phyloP scores from a whole-genome alignment of 1,139 yeast genomes.

The Debaryomyces coudertii region DNA sequence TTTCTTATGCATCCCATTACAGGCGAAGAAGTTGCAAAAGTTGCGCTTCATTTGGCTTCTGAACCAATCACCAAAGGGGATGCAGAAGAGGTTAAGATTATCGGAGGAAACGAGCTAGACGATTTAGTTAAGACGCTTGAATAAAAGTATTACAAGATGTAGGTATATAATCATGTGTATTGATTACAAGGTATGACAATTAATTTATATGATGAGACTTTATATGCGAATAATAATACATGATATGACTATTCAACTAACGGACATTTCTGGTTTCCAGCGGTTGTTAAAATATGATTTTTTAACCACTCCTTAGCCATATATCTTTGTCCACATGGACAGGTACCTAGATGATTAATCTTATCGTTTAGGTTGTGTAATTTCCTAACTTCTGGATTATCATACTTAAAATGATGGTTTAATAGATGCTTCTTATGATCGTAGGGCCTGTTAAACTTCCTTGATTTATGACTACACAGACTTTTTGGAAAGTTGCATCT shows the following conservation, averaged over 20 bases:
- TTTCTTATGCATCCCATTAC: conserved; percentile 40
- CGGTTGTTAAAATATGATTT: conserved; percentile 50
- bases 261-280: conserved; percentile 33
- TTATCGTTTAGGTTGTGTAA: conserved; percentile 59
- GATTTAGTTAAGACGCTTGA: not conserved
- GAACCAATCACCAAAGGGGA: conserved; percentile 13
- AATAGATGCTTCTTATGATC: conserved; percentile 70
- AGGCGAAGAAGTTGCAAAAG: conserved; percentile 54
- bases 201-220: not conserved
- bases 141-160: not conserved
- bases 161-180: not conserved
- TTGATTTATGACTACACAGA: conserved; percentile 62
- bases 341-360: conserved; percentile 54
- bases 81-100: conserved; percentile 1
- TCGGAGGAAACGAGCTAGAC: not conserved
- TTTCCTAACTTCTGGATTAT: conserved; percentile 49
- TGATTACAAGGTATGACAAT: not conserved
- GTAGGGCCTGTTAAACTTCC: conserved; percentile 68
- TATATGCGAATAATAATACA: not conserved
- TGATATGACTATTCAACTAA: conserved; percentile 19
- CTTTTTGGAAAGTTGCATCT: conserved; percentile 60
- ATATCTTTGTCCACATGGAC: conserved; percentile 59
- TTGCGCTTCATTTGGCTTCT: conserved; percentile 39
- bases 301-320: conserved; percentile 61
- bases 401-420: conserved; percentile 63